Conservation (phyloP, 768 basidiomycete genomes). For the Boletus speciosus region DNA sequence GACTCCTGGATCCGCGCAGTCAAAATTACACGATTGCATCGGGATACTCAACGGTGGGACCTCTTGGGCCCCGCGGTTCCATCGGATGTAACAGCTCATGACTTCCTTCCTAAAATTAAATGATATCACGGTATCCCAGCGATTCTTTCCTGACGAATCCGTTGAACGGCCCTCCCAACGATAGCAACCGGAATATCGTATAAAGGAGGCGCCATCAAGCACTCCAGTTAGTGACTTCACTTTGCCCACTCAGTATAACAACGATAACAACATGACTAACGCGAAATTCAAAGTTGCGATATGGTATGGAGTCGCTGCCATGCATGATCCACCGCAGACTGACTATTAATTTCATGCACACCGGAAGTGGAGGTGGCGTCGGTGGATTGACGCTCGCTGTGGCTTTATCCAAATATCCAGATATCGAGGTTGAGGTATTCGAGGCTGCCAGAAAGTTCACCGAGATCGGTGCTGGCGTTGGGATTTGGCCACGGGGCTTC, state of each 20-base stretch:
- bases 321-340: background rate
- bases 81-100: slow-evolving; percentile 15
- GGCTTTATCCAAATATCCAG: slow-evolving; percentile 38
- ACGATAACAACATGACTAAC: slow-evolving; percentile 8
- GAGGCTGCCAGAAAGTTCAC: slow-evolving; percentile 48
- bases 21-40: slow-evolving; percentile 23
- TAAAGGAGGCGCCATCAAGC: background rate
- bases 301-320: slow-evolving; percentile 15
- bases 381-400: slow-evolving; percentile 39
- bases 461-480: slow-evolving; percentile 63
- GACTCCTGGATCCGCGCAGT: background rate
- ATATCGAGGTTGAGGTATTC: slow-evolving; percentile 56
- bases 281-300: slow-evolving; percentile 29
- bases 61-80: slow-evolving; percentile 16
- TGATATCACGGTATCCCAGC: no score
- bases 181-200: background rate
- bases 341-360: background rate
- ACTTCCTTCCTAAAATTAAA: background rate
- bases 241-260: background rate
- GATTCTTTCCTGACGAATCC: background rate
- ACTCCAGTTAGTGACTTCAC: background rate
- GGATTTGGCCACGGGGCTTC: slow-evolving; percentile 37
- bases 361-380: slow-evolving; percentile 40
- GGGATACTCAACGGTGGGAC: background rate
- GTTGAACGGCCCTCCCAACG: background rate